phyloP scores from a whole-genome alignment of 2,329 filamentous ascomycete genomes.

The Sordariomycetes sp. region DNA sequence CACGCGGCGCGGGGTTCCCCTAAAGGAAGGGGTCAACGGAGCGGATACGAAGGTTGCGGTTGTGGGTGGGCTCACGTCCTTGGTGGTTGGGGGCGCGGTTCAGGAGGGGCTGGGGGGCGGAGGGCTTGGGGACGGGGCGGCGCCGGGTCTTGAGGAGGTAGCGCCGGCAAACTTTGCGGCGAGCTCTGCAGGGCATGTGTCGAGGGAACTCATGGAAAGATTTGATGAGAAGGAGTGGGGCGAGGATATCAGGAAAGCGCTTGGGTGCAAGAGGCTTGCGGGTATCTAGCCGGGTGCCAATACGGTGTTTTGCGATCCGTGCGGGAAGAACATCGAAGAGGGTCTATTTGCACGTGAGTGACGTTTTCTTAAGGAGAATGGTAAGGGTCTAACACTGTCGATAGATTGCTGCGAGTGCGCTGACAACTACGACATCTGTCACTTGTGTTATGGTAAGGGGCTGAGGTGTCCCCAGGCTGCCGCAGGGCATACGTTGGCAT shows the following conservation, averaged over 20 bases:
- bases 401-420: background rate
- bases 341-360: background rate
- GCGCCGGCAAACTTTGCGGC: background rate
- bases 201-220: background rate
- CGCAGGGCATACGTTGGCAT: background rate
- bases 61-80: background rate
- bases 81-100: background rate
- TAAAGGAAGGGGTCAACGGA: background rate
- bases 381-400: background rate
- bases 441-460: background rate
- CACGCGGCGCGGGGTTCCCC: background rate
- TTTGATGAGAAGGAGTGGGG: background rate
- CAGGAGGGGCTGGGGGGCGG: background rate
- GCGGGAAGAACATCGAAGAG: background rate
- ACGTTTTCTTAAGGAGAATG: too few relatives aligned
- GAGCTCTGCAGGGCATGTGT: background rate
- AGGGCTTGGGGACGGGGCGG: background rate
- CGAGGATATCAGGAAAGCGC: background rate
- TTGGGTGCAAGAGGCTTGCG: background rate
- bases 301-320: background rate
- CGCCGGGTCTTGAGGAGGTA: background rate
- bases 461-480: background rate
- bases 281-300: background rate
- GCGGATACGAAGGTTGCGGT: background rate
- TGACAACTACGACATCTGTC: background rate